Evolutionary conservation across 257 asterid genomes (phyloP).

Genomic region (Solanum ahanhuiri): DNA sequence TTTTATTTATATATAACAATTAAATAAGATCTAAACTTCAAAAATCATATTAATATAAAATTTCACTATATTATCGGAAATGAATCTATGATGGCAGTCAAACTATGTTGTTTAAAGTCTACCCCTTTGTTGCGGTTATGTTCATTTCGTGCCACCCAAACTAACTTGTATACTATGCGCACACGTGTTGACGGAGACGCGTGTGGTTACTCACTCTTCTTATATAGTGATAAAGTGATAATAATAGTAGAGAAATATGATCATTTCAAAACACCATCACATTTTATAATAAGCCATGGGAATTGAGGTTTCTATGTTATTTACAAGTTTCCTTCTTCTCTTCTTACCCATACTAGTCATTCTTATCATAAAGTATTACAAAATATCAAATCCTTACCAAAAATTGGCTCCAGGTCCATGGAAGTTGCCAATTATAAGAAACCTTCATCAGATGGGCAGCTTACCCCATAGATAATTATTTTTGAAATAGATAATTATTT

Average conservation of each 20-base stretch:
- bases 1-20: too few relatives aligned
- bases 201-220: too few relatives aligned
- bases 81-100: neutral
- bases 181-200: too few relatives aligned
- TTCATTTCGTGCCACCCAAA: neutral
- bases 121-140: neutral
- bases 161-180: neutral
- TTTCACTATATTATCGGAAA: neutral
- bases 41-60: too few relatives aligned
- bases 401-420: constrained; percentile 27
- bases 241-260: neutral
- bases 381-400: neutral
- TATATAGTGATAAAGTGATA: too few relatives aligned
- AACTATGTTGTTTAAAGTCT: neutral
- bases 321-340: neutral
- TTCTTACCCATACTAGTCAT: neutral
- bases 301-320: neutral
- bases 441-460: constrained; percentile 21
- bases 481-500: too few relatives aligned
- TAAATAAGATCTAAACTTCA: too few relatives aligned
- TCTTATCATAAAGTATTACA: neutral
- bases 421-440: constrained; percentile 29
- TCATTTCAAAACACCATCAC: neutral
- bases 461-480: neutral
- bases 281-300: neutral